These are phyloP conservation scores for Zoysia matrella DNA, from an alignment of 202 grass and related monocot species.

Conservation along the genomic window DNA sequence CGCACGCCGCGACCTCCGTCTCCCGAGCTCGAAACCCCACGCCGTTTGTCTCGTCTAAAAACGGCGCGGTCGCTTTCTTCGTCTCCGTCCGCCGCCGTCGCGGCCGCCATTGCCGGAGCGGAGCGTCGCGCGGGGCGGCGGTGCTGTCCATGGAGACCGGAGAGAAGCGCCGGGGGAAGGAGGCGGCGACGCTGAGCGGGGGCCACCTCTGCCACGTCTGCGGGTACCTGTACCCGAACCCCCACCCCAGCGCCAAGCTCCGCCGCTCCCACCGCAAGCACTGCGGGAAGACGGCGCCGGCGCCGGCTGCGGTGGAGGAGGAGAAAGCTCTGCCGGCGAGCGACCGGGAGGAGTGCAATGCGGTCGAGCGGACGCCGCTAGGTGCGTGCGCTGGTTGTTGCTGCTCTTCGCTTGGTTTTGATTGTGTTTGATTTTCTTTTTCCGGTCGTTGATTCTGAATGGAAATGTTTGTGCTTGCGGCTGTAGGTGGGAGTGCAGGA, in stretches of 20 bases:
- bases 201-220: constrained; percentile 68
- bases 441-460: constrained; percentile 18
- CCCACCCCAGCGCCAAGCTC: constrained; percentile 72
- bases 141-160: constrained; percentile 31
- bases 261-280: constrained; percentile 69
- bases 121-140: background rate
- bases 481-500: background rate
- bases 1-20: too few species aligned
- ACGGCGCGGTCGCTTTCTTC: too few species aligned
- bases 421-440: background rate
- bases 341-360: constrained; percentile 36
- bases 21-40: background rate
- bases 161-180: constrained; percentile 34
- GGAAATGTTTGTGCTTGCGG: background rate
- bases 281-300: constrained; percentile 33
- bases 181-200: constrained; percentile 39
- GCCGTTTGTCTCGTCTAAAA: too few species aligned
- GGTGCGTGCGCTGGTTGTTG: background rate
- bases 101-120: constrained; percentile 19
- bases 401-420: background rate
- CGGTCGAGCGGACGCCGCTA: background rate
- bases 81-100: too few species aligned
- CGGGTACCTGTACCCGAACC: constrained; percentile 68
- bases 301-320: background rate
- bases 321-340: background rate